Evolutionary conservation across 208 protist species (phyloP), one percentile per base, ranked within the genome.

Genomic region (Acanthamoeba royreba): DNA sequence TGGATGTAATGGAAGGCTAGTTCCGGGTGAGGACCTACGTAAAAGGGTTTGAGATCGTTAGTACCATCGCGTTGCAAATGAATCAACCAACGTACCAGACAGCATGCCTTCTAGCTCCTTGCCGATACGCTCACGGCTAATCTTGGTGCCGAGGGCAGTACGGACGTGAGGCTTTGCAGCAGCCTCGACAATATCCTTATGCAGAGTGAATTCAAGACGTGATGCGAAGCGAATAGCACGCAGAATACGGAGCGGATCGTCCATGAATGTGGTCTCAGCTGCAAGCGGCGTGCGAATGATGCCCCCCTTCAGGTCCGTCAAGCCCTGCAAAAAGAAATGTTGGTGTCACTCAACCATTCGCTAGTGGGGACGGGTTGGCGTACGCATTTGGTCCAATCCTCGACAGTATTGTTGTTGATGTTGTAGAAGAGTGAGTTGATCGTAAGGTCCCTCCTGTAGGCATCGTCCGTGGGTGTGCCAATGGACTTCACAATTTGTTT

Each of bases 391-490:
- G 53, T 61, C 53, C 53, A 61, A 55, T 99, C 99, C 94, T 99
- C 98, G 47, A 99, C 97, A 40, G 94, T 94, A 31, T 96, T 95
- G 11, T 96, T 98, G 95, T 99, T 97, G 28, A 99, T 96, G 95
- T 99, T 99, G 93, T 99, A 99, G 94, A 99, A 99, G 7, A 99
- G 97, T 28, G 98, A 95, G 96, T 99, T 99, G 55, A 99, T 98
- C n/a, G 99, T 99, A 91, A 99, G 98, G 96, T 99, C 99, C 42
- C 99, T 96, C 25, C 99, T 95, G 43, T 97, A 83, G 4, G 99
- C 98, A 95, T 99, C 99, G 93, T 99, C 97, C 19, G 55, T 0
- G 28, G 97, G 83, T 40, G 97, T 98, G 45, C 98, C 98, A n/a
- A 92, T 92, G 19, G 35, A 5, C 58, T 55, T n/a, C n/a, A 25